Evolutionary conservation across 345 rosid species (phyloP), one percentile per base, ranked within the genome.

Genomic region (Hirschfeldia incana): DNA sequence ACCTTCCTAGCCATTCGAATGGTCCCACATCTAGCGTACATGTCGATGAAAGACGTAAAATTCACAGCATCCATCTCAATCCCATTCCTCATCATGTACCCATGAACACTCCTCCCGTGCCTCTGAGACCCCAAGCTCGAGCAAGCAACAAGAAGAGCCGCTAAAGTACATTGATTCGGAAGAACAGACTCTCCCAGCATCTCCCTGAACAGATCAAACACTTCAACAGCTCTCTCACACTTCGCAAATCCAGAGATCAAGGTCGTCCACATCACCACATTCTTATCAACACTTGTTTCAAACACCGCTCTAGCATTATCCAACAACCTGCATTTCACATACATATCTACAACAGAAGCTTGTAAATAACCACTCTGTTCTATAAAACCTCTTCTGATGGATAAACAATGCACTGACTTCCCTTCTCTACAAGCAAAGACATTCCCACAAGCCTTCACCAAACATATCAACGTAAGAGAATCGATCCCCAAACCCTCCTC

Each of bases 261-360:
- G 5, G 87, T 78, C 49, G 85, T 83, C 92, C 93, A 88, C 49
- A 87, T 77, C 8, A 87, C 85, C 39, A 83, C 86, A 81, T 91
- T 89, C 84, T 76, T 85, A 55, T 75, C 76, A 13, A 75, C 72
- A 62, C 83, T 46, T 51, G 34, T 75, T 27, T 82, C 84, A 65
- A 91, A 91, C 55, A 87, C 37, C 8, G 57, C 71, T 10, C 77
- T 64, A 1, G 89, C 87, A 49, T 65, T 57, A 59, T 73, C 73
- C 42, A 81, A 80, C 75, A 81, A 57, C 63, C 84, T 74, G 68
- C 88, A 86, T 66, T 86, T 88, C 65, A 86, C 80, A 74, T 88
- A 88, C 88, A 84, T 85, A 74, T 88, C 84, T 34, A 88, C 32
- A 42, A 86, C 75, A 27, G 88, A 77, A 12, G 91, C 83, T 70